Base-by-base conservation (phyloP, 352 stramenopile species). In the Phytophthora multivora region DNA sequence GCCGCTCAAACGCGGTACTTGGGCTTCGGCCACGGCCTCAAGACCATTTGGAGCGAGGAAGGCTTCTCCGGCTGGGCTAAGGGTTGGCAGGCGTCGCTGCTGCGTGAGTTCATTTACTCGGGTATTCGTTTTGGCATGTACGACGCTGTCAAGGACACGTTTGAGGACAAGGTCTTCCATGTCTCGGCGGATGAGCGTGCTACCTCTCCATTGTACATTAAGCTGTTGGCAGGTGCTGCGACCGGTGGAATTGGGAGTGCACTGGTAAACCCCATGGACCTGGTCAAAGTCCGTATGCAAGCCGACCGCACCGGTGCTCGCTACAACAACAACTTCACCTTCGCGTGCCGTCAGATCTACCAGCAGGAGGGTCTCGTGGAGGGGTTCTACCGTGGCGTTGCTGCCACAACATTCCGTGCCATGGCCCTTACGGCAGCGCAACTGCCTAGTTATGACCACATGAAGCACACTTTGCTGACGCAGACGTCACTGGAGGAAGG, bases 221-320 rank as follows among this genome's bases (percentile, higher is more conserved):
- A 91, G 57, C 62, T 95, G 40, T 60, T 83, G 10, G 75, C 79
- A 0, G 84, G 84, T 9, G 78, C 86, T 11, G 84, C 79, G 5
- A 83, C 81, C 0, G 84, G 85, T 0, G 80, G 66, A 1, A 68
- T 93, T 18, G 86, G 84, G 18, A 86, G 75, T 26, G 78, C 78
- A 23, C 69, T 95, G 2, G 79, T 85, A 42, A 95, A 90, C 65
- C 86, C 86, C 4, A 88, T 86, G 70, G 86, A 95, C 42, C 66
- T 95, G 16, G 72, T 88, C 23, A 91, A 93, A 48, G 77, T 91
- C 25, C 83, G 86, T 46, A 89, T 93, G 79, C 86, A 95, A 51
- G 79, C 77, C 10, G 83, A 90, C 45, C 77, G 74, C 45, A 81
- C 77, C 4, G 79, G 79, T 19, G 67, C 62, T 31, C 75, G 79